phyloP scores from a whole-genome alignment of 805 yeast genomes.

The Kuraishia capsulata region DNA sequence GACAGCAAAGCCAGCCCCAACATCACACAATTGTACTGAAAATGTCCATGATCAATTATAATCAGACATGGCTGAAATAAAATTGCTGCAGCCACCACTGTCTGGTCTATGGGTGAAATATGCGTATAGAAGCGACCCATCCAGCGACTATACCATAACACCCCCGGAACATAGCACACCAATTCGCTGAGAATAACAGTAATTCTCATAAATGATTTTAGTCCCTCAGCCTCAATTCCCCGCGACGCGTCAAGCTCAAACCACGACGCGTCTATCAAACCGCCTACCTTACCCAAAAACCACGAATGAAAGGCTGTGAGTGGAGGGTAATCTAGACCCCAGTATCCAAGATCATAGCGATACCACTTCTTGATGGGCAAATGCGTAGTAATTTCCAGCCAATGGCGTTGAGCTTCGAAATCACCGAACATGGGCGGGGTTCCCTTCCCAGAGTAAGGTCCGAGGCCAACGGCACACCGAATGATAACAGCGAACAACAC shows the following conservation, averaged over 20 bases:
- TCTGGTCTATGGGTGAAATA: slow-evolving; percentile 61
- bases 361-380: slow-evolving; percentile 79
- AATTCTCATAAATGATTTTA: slow-evolving; percentile 80
- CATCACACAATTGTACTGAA: slow-evolving; percentile 93
- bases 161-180: slow-evolving; percentile 69
- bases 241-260: slow-evolving; percentile 65
- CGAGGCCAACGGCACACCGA: slow-evolving; percentile 81
- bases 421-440: slow-evolving; percentile 85
- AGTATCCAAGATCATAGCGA: slow-evolving; percentile 77
- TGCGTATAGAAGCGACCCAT: slow-evolving; percentile 47
- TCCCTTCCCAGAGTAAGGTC: slow-evolving; percentile 70
- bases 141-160: slow-evolving; percentile 61
- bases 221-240: slow-evolving; percentile 57
- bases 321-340: slow-evolving; percentile 98
- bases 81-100: slow-evolving; percentile 69
- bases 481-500: slow-evolving; percentile 66
- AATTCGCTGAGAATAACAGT: slow-evolving; percentile 73
- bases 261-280: slow-evolving; percentile 59
- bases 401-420: slow-evolving; percentile 96
- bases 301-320: slow-evolving; percentile 91
- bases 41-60: slow-evolving; percentile 93
- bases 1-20: slow-evolving; percentile 73
- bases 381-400: slow-evolving; percentile 86
- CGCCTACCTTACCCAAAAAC: slow-evolving; percentile 67
- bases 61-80: slow-evolving; percentile 76